Percentiles rank a stretch among this genome's conserved stretches.
Evolutionary conservation across 192 early-diverging fungal genomes (phyloP).

Genomic region (Coemansia sp.): DNA sequence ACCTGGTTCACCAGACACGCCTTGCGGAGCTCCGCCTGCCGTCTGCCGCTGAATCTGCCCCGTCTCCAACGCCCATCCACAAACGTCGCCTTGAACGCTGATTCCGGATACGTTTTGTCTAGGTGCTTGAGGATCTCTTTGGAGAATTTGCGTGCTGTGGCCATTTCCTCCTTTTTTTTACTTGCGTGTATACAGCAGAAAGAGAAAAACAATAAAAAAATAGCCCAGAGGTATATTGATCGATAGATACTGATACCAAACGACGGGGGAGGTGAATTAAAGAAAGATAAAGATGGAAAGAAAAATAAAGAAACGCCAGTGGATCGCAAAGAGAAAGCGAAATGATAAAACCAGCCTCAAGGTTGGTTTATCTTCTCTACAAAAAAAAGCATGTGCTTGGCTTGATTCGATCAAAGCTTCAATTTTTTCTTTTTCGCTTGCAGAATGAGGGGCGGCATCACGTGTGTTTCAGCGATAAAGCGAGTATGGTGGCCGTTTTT

Average conservation of each 20-base stretch:
- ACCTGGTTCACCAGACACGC: constrained; percentile 54
- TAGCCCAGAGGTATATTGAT: not conserved
- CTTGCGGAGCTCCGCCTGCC: constrained; percentile 66
- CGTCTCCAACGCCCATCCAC: constrained; percentile 57
- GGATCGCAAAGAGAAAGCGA: no score
- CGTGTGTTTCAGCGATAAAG: not conserved
- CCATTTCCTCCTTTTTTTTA: constrained; percentile 19
- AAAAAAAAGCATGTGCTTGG: no score
- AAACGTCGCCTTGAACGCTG: constrained; percentile 43
- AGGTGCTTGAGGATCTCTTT: constrained; percentile 31
- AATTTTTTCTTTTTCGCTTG: no score
- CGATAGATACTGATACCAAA: no score
- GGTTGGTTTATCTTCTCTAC: no score
- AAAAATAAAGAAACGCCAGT: no score
- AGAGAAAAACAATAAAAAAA: not conserved
- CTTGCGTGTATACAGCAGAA: not conserved
- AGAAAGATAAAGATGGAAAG: no score
- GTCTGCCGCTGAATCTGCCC: constrained; percentile 54
- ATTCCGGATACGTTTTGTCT: constrained; percentile 19
- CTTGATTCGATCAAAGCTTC: no score
- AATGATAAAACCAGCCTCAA: no score
- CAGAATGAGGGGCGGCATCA: not conserved
- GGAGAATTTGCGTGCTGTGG: constrained; percentile 45
- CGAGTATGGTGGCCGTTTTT: not conserved
- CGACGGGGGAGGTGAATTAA: no score